Evolutionary conservation across 768 basidiomycete genomes (phyloP).

Genomic region (Dentipellis sp.): DNA sequence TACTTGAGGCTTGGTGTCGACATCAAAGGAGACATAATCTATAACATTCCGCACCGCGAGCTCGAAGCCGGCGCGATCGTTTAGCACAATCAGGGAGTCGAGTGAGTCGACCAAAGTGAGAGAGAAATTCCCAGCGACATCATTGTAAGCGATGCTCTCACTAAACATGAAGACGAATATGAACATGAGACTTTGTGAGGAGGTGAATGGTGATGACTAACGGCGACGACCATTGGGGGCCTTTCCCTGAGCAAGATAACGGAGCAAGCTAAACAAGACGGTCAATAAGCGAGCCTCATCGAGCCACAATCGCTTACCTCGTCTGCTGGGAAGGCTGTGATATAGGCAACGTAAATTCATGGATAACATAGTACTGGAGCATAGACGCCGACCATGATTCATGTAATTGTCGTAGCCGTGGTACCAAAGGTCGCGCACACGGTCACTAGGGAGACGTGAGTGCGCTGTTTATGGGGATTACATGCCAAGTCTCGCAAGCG

Average conservation of each 20-base stretch:
- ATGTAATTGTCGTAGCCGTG: slow-evolving; percentile 90
- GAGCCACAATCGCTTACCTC: slow-evolving; percentile 40
- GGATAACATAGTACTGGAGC: neutral
- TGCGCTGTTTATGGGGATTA: neutral
- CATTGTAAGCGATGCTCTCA: slow-evolving; percentile 73
- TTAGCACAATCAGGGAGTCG: slow-evolving; percentile 85
- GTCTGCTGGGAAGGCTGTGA: slow-evolving; percentile 72
- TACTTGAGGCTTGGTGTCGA: slow-evolving; percentile 94
- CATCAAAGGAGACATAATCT: slow-evolving; percentile 80
- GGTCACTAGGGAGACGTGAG: slow-evolving; percentile 36
- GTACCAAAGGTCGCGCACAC: slow-evolving; percentile 73
- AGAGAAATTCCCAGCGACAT: slow-evolving; percentile 92
- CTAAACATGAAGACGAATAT: slow-evolving; percentile 30
- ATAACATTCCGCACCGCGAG: slow-evolving; percentile 78
- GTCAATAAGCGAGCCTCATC: slow-evolving; percentile 1
- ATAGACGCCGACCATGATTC: slow-evolving; percentile 48
- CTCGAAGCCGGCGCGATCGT: slow-evolving; percentile 72
- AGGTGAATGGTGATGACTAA: slow-evolving; percentile 29
- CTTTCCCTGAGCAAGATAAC: slow-evolving; percentile 75
- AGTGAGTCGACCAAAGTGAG: slow-evolving; percentile 75
- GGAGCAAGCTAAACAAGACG: slow-evolving; percentile 58
- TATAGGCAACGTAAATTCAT: slow-evolving; percentile 5
- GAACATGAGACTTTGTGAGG: slow-evolving; percentile 6
- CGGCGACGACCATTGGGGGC: slow-evolving; percentile 83
- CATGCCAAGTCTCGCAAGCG: slow-evolving; percentile 13